A percentile compares a stretch with the other conserved stretches of the same genome.
Conservation (phyloP, 805 yeast genomes). For the Zygosaccharomyces kombuchaensis region DNA sequence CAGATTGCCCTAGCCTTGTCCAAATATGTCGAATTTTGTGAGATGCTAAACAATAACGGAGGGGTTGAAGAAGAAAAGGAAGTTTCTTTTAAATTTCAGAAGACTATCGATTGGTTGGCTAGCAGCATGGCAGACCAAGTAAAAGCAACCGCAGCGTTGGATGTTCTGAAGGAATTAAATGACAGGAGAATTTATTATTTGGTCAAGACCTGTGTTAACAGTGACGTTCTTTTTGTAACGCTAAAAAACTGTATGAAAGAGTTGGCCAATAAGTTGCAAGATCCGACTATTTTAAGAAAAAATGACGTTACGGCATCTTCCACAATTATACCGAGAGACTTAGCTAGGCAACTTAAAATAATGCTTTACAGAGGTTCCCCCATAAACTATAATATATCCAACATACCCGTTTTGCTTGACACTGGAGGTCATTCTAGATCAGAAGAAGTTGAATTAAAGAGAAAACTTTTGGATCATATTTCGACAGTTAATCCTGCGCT, state of each 20-base stretch:
- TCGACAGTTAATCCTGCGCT: conserved; percentile 60
- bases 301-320: conserved; percentile 33
- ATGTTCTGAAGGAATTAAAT: conserved; percentile 48
- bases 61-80: conserved; percentile 24
- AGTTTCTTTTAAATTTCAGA: conserved; percentile 41
- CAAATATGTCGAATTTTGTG: conserved; percentile 48
- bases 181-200: conserved; percentile 58
- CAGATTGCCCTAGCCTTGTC: conserved; percentile 50
- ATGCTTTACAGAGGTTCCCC: conserved; percentile 59
- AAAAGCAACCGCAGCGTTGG: conserved; percentile 47
- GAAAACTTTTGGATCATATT: conserved; percentile 53
- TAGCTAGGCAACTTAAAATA: conserved; percentile 51
- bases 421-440: conserved; percentile 27
- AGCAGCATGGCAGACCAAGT: conserved; percentile 50
- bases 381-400: conserved; percentile 61
- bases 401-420: conserved; percentile 50
- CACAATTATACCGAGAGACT: conserved; percentile 43
- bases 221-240: conserved; percentile 56
- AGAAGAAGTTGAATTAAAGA: conserved; percentile 35
- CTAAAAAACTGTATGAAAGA: conserved; percentile 62
- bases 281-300: conserved; percentile 43
- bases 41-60: conserved; percentile 37
- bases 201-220: conserved; percentile 48
- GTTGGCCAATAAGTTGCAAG: conserved; percentile 50
- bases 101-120: conserved; percentile 58